Base-by-base conservation (phyloP, 176 grass and related monocot species). In the Eremochloa ophiuroides region DNA sequence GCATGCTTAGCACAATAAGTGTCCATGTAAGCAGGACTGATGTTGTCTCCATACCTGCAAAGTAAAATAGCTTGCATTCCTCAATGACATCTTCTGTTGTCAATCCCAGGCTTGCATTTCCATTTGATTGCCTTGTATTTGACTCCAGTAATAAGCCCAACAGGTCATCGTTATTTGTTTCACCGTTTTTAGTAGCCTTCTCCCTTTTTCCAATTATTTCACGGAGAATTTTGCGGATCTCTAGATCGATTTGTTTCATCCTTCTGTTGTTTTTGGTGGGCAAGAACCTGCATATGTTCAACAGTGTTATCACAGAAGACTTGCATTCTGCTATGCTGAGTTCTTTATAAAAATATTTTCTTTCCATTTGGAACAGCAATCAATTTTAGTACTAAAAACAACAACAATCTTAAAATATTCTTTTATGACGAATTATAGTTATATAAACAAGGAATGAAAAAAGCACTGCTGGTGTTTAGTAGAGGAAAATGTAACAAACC, bases 41-140 rank as follows among this genome's bases (percentile, higher is more conserved):
- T 61, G 94, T 94, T 50, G 94, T 94, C 82, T 97, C 94, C 65
- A 91, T 84, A 62, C 91, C 91, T 3, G 87, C 94, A 64, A 97
- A 97, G 79, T 97, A 97, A 76, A 97, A 97, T 30, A 97, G 44
- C 76, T 92, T 92, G 89, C 94, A 97, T 84, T 97, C 91, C 67
- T 87, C 87, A 17, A 97, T 94, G 18, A 97, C 62, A 5, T 97
- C 91, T 6, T 88, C 68, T 27, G 80, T 90, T 33, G 80, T 88
- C 85, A 97, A 80, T 28, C 77, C 84, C 17, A 83, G 51, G 33
- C 66, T 61, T 7, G 69, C 74, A 50, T 84, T 83, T 56, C 85
- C 87, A 62, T 90, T 88, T 25, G 71, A 81, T 55, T 94, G 33
- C 14, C 39, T 73, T 48, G 18, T 74, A 69, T 94, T 94, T 30